Evolutionary conservation across 2,329 filamentous ascomycete species (phyloP).

Genomic region (Emericellopsis cladophorae): DNA sequence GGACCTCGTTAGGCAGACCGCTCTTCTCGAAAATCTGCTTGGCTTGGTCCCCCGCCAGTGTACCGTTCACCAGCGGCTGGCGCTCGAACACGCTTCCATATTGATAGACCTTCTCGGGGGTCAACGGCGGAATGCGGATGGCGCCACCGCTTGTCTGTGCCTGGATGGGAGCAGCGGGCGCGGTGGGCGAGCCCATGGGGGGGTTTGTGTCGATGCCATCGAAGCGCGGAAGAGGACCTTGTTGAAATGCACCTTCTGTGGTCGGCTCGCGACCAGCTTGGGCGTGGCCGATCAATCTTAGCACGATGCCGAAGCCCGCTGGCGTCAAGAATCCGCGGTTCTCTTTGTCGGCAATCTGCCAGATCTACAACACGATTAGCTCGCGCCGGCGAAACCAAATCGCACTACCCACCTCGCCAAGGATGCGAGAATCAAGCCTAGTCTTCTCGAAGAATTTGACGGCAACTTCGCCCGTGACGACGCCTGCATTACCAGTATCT

Average conservation of each 20-base stretch:
- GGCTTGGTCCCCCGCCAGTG: conserved; percentile 74
- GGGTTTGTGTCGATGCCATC: conserved; percentile 43
- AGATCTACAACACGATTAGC: conserved; percentile 52
- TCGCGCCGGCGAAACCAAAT: background rate
- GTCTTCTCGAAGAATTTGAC: conserved; percentile 99
- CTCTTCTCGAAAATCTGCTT: conserved; percentile 95
- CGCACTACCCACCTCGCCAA: conserved; percentile 61
- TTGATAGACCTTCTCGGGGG: conserved; percentile 77
- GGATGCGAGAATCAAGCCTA: conserved; percentile 67
- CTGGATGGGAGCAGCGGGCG: conserved; percentile 37
- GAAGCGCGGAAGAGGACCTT: conserved; percentile 83
- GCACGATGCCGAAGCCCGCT: conserved; percentile 81
- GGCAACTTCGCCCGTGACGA: conserved; percentile 90
- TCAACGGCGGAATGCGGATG: conserved; percentile 78
- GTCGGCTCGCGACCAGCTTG: conserved; percentile 78
- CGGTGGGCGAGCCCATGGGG: conserved; percentile 18
- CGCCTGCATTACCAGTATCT: conserved; percentile 80
- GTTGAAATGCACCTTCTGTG: conserved; percentile 69
- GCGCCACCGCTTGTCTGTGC: conserved; percentile 52
- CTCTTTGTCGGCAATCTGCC: conserved; percentile 96
- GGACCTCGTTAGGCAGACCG: conserved; percentile 72
- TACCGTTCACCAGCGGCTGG: conserved; percentile 59
- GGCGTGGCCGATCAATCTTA: conserved; percentile 90
- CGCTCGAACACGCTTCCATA: conserved; percentile 87
- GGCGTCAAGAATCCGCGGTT: conserved; percentile 91